Evolutionary conservation across 176 grass and related monocot genomes (phyloP), one percentile per base, ranked within the genome.

Genomic region (Cenchrus fungigraminus): DNA sequence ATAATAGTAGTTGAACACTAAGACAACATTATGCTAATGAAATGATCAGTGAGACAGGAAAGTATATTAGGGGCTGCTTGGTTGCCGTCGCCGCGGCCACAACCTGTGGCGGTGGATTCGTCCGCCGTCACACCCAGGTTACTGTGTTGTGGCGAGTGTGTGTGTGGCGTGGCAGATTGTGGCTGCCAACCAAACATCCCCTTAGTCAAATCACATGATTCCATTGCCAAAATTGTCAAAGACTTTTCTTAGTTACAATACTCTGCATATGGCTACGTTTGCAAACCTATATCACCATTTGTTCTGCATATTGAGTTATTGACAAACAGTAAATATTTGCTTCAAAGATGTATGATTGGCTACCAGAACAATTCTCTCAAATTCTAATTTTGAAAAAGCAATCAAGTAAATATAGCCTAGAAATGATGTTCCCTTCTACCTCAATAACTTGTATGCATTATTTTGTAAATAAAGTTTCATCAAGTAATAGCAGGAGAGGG

Each of bases 321-420:
- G 6, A 63, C 17, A 13, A 55, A 67, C 22, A 6, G 14, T 80
- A 58, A 60, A 63, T 75, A 14, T 47, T 47, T 81, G 12, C 22
- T 20, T 11, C 13, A 79, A 31, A 84, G 87, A 34, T 53, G 15
- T 1, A 12, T 70, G 46, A 64, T 64, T 44, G 74, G 11, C 11
- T 81, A 61, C 53, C 28, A 13, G 15, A 58, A 40, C 15, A 64
- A 78, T 78, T 84, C 47, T 84, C 67, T 79, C 37, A 73, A 68
- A 12, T 73, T 73, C 11, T 50, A 17, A 68, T 76, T 60, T 57
- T 58, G 32, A 6, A 77, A 64, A 20, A 16, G 34, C 12, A 12
- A 28, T 8, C 53, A 66, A 58, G 1, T 73, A 50, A 65, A 44
- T 46, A 72, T 65, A 29, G 9, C 47, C 58, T 84, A 56, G 19